Evolutionary conservation across 768 basidiomycete species (phyloP).

Genomic region (Termitomyces sp.): DNA sequence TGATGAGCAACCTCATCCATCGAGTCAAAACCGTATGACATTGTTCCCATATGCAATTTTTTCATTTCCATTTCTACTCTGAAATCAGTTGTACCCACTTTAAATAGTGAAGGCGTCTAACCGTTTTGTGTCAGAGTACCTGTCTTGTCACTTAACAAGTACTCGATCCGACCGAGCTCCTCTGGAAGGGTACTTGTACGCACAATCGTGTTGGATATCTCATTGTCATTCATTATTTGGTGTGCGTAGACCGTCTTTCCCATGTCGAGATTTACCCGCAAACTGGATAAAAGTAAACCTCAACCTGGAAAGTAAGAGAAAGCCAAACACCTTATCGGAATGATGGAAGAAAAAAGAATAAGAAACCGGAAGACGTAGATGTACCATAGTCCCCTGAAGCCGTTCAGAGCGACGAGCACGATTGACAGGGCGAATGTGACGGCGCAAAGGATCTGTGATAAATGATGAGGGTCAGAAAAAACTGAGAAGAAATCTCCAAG

Average conservation of each 20-base stretch:
- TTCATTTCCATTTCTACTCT: slow-evolving; percentile 96
- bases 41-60: slow-evolving; percentile 97
- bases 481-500: background rate
- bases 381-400: slow-evolving; percentile 94
- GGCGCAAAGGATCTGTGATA: slow-evolving; percentile 77
- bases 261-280: slow-evolving; percentile 99
- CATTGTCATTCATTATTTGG: slow-evolving; percentile 87
- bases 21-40: slow-evolving; percentile 95
- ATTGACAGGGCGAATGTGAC: slow-evolving; percentile 92
- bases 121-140: slow-evolving; percentile 98
- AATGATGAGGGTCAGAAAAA: background rate
- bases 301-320: background rate
- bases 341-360: slow-evolving; percentile 97
- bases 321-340: slow-evolving; percentile 87
- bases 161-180: slow-evolving; percentile 92
- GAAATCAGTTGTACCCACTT: background rate
- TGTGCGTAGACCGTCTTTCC: slow-evolving; percentile 98
- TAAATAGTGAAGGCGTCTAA: slow-evolving; percentile 25
- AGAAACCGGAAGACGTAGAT: slow-evolving; percentile 95
- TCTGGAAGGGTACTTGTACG: slow-evolving; percentile 97
- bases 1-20: slow-evolving; percentile 99
- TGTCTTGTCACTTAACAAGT: slow-evolving; percentile 95
- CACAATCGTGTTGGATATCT: slow-evolving; percentile 95
- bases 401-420: slow-evolving; percentile 90
- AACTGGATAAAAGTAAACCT: slow-evolving; percentile 35